Evolutionary conservation across 2,329 filamentous ascomycete species (phyloP), one percentile per base, ranked within the genome.

Genomic region (Ceratocystis albifundus): DNA sequence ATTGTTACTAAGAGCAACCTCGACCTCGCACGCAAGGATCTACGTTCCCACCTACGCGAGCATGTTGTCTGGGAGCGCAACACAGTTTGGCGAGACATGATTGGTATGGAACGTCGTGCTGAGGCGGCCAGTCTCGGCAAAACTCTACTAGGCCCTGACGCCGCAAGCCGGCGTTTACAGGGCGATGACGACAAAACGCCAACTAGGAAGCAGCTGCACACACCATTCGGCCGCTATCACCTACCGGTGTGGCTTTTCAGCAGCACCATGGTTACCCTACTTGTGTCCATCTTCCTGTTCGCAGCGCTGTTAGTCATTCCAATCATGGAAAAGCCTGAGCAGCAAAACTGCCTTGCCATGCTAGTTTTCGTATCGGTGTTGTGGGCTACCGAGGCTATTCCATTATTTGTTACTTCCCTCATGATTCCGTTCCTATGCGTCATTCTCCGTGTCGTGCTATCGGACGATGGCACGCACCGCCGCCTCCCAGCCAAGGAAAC

Each of bases 31-130:
- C 89, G 86, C 72, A 87, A 89, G 70, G 94, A 97, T 73, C 80
- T 99, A 67, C 84, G 94, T 65, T 84, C 96, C 36, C 92, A 99
- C 73, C 82, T 99, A 30, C 82, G 94, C 67, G 95, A 99, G 76
- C 94, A 99, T 75, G 92, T 99, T 22, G 93, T 97, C 0, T 99
- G 94, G 95, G 95, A 99, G 75, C 84, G 94, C 67, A 99, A 99
- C 74, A 99, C 94, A 0, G 94, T 99, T 20, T 99, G 94, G 94
- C 82, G 95, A 77, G 94, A 99, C 72, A 94, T 99, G 84, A 99
- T 99, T 74, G 94, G 93, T 65, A 93, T 99, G 71, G 95, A 99
- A 78, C 84, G 94, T 25, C 92, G 96, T 73, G 90, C 90, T 0
- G 93, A 97, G 76, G 95, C 94, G 7, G 93, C 93, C 7, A 94